Conservation (phyloP, 169 alveolate species). For the Plasmodium malariae region DNA sequence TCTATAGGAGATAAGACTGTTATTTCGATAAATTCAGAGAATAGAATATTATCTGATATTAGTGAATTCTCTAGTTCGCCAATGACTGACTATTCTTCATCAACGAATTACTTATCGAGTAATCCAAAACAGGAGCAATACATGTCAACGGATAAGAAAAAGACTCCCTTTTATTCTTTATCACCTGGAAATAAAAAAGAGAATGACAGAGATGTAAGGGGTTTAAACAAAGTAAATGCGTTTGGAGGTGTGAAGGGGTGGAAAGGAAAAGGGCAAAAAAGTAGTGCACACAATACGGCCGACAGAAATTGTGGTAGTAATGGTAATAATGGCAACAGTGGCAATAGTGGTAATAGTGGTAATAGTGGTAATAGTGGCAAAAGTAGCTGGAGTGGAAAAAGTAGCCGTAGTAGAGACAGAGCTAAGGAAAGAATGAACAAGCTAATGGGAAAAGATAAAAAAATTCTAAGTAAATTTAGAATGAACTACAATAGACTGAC, state of each 20-base stretch:
- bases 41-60: neutral
- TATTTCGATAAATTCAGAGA: neutral
- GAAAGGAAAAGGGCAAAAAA: neutral
- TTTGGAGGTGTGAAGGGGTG: neutral
- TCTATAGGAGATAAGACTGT: neutral
- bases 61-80: neutral
- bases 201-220: neutral
- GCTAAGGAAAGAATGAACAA: neutral
- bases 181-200: neutral
- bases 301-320: neutral
- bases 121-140: too few relatives aligned
- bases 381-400: too few relatives aligned
- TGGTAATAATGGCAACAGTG: neutral
- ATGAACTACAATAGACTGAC: slow-evolving; percentile 34
- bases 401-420: neutral
- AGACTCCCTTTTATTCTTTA: too few relatives aligned
- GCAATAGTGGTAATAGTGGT: neutral
- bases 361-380: slow-evolving; percentile 6
- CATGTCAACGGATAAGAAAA: too few relatives aligned
- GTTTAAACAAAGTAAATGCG: neutral
- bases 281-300: neutral
- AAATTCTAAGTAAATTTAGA: slow-evolving; percentile 17
- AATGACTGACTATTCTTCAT: too few relatives aligned
- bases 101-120: neutral
- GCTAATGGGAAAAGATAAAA: neutral